Base-by-base conservation (phyloP, 257 asterid species). In the Ocimum tenuiflorum region DNA sequence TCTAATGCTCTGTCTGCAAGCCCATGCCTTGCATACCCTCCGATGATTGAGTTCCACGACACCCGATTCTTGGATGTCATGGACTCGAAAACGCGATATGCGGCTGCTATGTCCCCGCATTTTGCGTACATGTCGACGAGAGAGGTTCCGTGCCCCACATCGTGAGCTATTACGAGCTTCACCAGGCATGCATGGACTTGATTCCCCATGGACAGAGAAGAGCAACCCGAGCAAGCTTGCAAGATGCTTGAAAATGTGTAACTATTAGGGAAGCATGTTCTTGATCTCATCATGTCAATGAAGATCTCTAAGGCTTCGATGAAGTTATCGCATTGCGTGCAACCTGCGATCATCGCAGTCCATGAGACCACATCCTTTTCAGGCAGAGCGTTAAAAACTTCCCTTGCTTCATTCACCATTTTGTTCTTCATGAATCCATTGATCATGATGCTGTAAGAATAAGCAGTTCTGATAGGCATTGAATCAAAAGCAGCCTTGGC, bases 261-360 rank as follows among this genome's bases (percentile, higher is more conserved):
- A 27, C 81, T 86, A 64, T 89, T 89, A 3, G 96, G 96, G 46
- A 83, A 3, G 36, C 36, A 76, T 3, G 74, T 66, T n/a, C 75
- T 81, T 0, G 83, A 75, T 14, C 18, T 75, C 81, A 85, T 67
- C 95, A 89, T 86, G 60, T 41, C 50, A 67, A 61, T 58, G 63
- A 89, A 86, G 79, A 86, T 45, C 11, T 75, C 76, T 17, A 85
- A 65, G 29, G 95, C 96, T 53, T 80, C 81, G 11, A 6, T 42
- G 59, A 75, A 86, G 52, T 59, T 65, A 14, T 73, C 83, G 49
- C 75, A 60, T 60, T 76, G 86, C 46, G 80, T 86, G 19, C 73
- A 89, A 17, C 96, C 96, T 68, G 84, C 78, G 31, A 89, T 73
- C 97, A 89, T 87, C 3, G 94, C 80, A 17, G 89, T 85, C 94